These are phyloP conservation scores for Colletotrichum tofieldiae DNA, from an alignment of 2,329 filamentous ascomycete genomes.

Conservation along the genomic window DNA sequence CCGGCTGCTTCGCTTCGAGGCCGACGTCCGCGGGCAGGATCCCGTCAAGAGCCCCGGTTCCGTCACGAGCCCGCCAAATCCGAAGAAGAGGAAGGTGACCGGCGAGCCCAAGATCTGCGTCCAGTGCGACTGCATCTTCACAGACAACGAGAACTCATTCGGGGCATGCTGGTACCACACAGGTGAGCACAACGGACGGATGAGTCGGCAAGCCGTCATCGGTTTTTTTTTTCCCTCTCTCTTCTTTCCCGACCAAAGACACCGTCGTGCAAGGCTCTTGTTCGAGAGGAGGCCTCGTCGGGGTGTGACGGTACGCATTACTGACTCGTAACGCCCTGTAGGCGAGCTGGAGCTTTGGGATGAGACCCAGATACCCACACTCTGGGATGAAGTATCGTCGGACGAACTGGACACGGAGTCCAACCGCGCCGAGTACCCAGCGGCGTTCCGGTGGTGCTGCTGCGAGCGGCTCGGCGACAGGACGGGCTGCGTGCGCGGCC, in stretches of 20 bases:
- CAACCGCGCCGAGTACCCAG: conserved; percentile 37
- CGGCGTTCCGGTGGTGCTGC: conserved; percentile 44
- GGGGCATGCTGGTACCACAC: conserved; percentile 41
- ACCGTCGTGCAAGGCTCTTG: too few relatives aligned
- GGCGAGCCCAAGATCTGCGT: conserved; percentile 41
- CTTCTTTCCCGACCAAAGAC: too few relatives aligned
- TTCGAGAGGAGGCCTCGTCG: too few relatives aligned
- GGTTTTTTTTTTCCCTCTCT: neutral
- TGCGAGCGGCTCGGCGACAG: conserved; percentile 30
- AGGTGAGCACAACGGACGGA: conserved; percentile 31
- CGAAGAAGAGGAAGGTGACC: conserved; percentile 35
- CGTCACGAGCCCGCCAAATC: conserved; percentile 11
- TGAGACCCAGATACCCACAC: conserved; percentile 34
- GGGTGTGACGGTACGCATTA: neutral
- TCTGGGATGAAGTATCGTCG: conserved; percentile 38
- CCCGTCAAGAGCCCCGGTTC: conserved; percentile 22
- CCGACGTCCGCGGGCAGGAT: conserved; percentile 22
- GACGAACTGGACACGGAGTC: conserved; percentile 40
- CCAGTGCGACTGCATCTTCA: conserved; percentile 43
- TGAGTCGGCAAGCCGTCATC: neutral
- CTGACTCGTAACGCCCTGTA: conserved; percentile 24
- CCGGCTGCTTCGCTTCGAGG: conserved; percentile 40
- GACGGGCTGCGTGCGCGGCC: conserved; percentile 36
- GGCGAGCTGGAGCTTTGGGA: conserved; percentile 42
- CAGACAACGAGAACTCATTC: conserved; percentile 39